These are phyloP conservation scores for Wallacemonas sp. DNA, from an alignment of 208 protist species.

Conservation along the genomic window DNA sequence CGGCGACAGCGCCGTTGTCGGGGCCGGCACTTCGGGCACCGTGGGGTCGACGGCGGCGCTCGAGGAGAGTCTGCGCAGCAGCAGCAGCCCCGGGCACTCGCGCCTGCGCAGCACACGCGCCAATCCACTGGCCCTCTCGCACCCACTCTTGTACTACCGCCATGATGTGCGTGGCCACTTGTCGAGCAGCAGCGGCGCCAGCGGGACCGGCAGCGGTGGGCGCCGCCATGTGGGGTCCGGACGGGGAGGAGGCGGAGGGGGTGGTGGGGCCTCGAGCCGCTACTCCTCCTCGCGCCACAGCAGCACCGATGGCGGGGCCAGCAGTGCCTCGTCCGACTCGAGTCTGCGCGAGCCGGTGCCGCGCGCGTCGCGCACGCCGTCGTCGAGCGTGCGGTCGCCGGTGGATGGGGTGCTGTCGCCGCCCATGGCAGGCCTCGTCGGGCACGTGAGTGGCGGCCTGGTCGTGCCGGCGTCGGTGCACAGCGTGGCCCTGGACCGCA, in stretches of 20 bases:
- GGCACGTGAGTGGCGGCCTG: conserved; percentile 2
- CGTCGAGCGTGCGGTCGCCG: background rate
- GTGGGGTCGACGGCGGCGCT: background rate
- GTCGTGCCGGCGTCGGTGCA: conserved; percentile 8
- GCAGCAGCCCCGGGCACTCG: background rate
- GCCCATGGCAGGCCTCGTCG: too few species aligned
- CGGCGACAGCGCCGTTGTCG: background rate
- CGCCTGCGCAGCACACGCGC: conserved; percentile 4
- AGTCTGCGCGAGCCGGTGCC: too few species aligned
- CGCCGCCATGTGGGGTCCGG: background rate
- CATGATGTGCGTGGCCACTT: background rate
- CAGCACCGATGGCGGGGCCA: background rate
- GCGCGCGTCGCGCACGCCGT: background rate
- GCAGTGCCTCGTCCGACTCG: background rate
- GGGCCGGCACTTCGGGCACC: too few species aligned
- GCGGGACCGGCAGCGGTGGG: background rate
- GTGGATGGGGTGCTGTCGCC: background rate
- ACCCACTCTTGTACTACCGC: conserved; percentile 11
- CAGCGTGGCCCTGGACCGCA: background rate
- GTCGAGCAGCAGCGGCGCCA: background rate
- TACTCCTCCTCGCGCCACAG: background rate
- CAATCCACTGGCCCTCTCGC: background rate
- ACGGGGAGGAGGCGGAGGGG: too few species aligned
- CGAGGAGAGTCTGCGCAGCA: background rate
- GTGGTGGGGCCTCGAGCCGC: too few species aligned